Conservation (phyloP, 768 basidiomycete genomes). For the Dacryopinax primogenitus region DNA sequence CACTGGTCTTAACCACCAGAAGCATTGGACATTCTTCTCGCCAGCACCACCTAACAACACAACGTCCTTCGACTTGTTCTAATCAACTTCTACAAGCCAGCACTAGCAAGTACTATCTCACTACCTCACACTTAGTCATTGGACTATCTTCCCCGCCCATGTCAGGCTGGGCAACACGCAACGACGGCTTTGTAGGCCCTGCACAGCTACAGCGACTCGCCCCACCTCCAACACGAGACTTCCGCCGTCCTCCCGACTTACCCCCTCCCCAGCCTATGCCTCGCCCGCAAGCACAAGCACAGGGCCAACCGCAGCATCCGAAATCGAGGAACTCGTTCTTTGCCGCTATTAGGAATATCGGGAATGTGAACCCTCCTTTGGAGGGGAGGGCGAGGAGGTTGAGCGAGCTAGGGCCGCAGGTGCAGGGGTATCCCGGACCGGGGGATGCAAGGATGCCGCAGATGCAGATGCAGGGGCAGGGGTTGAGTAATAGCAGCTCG, state of each 20-base stretch:
- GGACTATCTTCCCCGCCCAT: no score
- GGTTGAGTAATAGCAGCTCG: no score
- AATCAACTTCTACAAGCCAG: no score
- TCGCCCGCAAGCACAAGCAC: background rate
- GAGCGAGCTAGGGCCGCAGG: background rate
- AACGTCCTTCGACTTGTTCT: no score
- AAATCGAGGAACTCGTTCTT: conserved; percentile 5
- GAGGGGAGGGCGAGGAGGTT: background rate
- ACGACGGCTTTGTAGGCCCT: conserved; percentile 5
- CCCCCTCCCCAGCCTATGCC: background rate
- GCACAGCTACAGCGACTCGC: background rate
- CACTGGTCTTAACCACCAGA: no score
- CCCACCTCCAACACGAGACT: background rate
- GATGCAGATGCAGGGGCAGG: background rate
- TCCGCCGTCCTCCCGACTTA: background rate
- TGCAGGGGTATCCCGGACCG: no score
- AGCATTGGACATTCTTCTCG: no score
- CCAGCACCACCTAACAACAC: no score
- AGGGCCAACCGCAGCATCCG: background rate
- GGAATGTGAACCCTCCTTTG: background rate
- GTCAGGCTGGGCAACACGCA: conserved; percentile 3
- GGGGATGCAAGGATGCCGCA: no score
- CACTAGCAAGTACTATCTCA: background rate
- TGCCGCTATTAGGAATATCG: background rate
- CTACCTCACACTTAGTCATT: background rate